A percentile compares a stretch with the other conserved stretches of the same genome.
phyloP scores from a whole-genome alignment of 805 yeast species.

The Saccharomycopsis sp. region DNA sequence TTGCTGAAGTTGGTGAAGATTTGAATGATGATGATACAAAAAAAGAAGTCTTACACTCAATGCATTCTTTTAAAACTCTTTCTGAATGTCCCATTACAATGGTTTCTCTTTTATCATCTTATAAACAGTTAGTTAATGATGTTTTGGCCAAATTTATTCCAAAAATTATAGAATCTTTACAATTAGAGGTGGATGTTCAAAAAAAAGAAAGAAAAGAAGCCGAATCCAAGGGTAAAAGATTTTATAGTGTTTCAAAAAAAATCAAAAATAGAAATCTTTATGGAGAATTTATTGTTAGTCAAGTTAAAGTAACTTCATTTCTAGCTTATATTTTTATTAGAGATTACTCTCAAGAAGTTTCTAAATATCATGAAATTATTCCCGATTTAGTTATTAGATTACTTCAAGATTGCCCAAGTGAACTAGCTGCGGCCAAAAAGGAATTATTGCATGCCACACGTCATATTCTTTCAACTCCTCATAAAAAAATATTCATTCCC shows the following conservation, averaged over 20 bases:
- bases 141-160: constrained; percentile 75
- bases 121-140: constrained; percentile 61
- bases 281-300: constrained; percentile 84
- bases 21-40: constrained; percentile 16
- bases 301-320: constrained; percentile 93
- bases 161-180: constrained; percentile 61
- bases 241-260: constrained; percentile 63
- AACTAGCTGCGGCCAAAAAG: constrained; percentile 80
- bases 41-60: constrained; percentile 45
- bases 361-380: constrained; percentile 46
- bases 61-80: constrained; percentile 79
- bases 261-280: constrained; percentile 70
- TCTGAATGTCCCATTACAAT: constrained; percentile 96
- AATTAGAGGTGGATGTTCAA: constrained; percentile 77
- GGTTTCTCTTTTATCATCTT: constrained; percentile 84
- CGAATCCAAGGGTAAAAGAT: constrained; percentile 44
- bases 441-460: constrained; percentile 90
- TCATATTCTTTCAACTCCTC: constrained; percentile 88
- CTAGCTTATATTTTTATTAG: constrained; percentile 86
- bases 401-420: constrained; percentile 92
- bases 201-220: constrained; percentile 49
- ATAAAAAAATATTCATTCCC: constrained; percentile 70
- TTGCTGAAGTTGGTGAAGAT: constrained; percentile 11
- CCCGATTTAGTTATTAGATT: constrained; percentile 83
- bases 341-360: constrained; percentile 61